Evolutionary conservation across 345 rosid genomes (phyloP).

Genomic region (Balakata baccata): DNA sequence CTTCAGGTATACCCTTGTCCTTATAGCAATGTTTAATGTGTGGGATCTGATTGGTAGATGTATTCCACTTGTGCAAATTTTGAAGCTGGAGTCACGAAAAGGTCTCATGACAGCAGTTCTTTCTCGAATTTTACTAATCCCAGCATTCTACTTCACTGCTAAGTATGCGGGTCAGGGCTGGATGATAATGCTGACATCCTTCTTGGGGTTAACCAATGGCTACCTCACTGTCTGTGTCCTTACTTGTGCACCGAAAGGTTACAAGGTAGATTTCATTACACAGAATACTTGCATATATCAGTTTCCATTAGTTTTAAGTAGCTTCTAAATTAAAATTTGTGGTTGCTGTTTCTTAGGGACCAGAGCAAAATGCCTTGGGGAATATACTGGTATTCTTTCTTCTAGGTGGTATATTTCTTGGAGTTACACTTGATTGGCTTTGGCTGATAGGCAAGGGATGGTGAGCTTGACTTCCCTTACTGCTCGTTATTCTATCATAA

Average conservation of each 20-base stretch:
- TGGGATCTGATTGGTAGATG: slow-evolving; percentile 67
- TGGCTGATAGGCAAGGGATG: slow-evolving; percentile 71
- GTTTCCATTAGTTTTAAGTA: neutral
- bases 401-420: slow-evolving; percentile 50
- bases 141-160: slow-evolving; percentile 75
- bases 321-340: neutral
- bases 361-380: slow-evolving; percentile 69
- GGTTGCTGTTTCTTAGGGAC: slow-evolving; percentile 40
- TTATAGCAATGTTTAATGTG: slow-evolving; percentile 63
- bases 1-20: slow-evolving; percentile 68
- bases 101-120: slow-evolving; percentile 41
- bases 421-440: slow-evolving; percentile 57
- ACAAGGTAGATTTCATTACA: slow-evolving; percentile 47
- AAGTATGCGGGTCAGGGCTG: slow-evolving; percentile 80
- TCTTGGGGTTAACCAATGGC: slow-evolving; percentile 73
- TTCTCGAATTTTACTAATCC: slow-evolving; percentile 53
- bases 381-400: slow-evolving; percentile 58
- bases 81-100: slow-evolving; percentile 58
- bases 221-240: slow-evolving; percentile 73
- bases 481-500: no score
- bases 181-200: slow-evolving; percentile 72
- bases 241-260: slow-evolving; percentile 76
- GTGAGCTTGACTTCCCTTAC: slow-evolving; percentile 21
- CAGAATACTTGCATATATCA: neutral
- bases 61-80: slow-evolving; percentile 44